Conservation (phyloP, 768 basidiomycete genomes). For the Hygrophorus pudorinus region DNA sequence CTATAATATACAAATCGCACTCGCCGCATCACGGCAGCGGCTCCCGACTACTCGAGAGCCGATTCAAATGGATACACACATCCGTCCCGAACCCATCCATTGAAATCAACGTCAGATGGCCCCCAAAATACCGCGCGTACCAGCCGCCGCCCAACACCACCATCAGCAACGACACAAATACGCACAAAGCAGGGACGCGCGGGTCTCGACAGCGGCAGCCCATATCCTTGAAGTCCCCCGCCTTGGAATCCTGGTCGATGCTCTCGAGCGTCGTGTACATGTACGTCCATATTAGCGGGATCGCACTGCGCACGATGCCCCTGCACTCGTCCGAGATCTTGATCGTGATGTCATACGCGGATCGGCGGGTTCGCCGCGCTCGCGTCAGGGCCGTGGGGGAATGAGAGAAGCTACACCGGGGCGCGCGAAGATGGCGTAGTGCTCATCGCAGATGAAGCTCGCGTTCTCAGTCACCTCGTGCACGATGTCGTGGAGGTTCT, state of each 20-base stretch:
- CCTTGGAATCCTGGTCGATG: slow-evolving; percentile 73
- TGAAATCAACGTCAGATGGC: slow-evolving; percentile 85
- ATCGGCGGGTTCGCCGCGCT: slow-evolving; percentile 81
- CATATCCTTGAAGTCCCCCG: slow-evolving; percentile 89
- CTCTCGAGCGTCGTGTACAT: slow-evolving; percentile 85
- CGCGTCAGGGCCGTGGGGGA: slow-evolving; percentile 81
- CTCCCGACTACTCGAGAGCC: slow-evolving; percentile 73
- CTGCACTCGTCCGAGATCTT: slow-evolving; percentile 99
- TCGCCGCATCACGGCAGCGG: slow-evolving; percentile 60
- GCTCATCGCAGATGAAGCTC: slow-evolving; percentile 88
- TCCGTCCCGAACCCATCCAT: slow-evolving; percentile 99
- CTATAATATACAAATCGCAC: no score
- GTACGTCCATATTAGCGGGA: slow-evolving; percentile 96
- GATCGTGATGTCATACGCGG: slow-evolving; percentile 95
- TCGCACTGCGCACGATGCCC: slow-evolving; percentile 79
- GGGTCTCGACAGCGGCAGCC: slow-evolving; percentile 83
- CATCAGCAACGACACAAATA: background rate
- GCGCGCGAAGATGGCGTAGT: slow-evolving; percentile 96
- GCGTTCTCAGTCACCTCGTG: slow-evolving; percentile 99
- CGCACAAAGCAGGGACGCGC: slow-evolving; percentile 32
- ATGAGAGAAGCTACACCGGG: slow-evolving; percentile 96
- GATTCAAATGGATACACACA: slow-evolving; percentile 86
- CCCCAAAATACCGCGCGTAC: slow-evolving; percentile 95
- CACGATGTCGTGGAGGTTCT: slow-evolving; percentile 94
- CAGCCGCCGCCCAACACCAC: slow-evolving; percentile 24